phyloP scores from a whole-genome alignment of 352 stramenopile genomes.

The Phytopythium aichiense region DNA sequence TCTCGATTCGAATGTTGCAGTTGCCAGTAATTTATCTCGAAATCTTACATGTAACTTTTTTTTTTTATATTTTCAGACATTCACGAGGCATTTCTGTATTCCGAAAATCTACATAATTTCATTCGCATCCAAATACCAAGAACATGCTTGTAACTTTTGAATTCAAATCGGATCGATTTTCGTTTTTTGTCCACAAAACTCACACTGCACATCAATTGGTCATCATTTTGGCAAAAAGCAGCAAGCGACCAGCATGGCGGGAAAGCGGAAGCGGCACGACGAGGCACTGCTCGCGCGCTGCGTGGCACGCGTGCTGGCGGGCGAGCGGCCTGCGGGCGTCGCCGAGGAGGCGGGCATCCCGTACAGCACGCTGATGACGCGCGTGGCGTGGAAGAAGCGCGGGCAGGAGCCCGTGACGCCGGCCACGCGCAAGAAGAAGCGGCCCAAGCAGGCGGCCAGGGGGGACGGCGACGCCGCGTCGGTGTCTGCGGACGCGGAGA shows the following conservation, averaged over 20 bases:
- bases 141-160: too few relatives aligned
- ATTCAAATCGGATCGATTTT: too few relatives aligned
- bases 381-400: constrained; percentile 15
- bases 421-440: constrained; percentile 8
- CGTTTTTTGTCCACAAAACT: too few relatives aligned
- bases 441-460: background rate
- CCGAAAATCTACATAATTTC: too few relatives aligned
- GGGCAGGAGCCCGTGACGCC: constrained; percentile 10
- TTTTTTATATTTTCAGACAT: too few relatives aligned
- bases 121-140: too few relatives aligned
- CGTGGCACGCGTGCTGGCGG: constrained; percentile 12
- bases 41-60: too few relatives aligned
- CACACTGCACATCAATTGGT: too few relatives aligned
- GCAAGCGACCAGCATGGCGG: constrained; percentile 1
- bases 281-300: constrained; percentile 14
- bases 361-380: constrained; percentile 16
- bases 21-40: too few relatives aligned
- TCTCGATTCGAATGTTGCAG: too few relatives aligned
- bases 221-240: too few relatives aligned
- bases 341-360: constrained; percentile 11
- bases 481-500: background rate
- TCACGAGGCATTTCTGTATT: too few relatives aligned
- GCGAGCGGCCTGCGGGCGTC: constrained; percentile 12
- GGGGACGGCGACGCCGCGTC: background rate
- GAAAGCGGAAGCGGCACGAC: constrained; percentile 14